Evolutionary conservation across 805 yeast genomes (phyloP), one percentile per base, ranked within the genome.

Genomic region (Teunomyces cretensis): DNA sequence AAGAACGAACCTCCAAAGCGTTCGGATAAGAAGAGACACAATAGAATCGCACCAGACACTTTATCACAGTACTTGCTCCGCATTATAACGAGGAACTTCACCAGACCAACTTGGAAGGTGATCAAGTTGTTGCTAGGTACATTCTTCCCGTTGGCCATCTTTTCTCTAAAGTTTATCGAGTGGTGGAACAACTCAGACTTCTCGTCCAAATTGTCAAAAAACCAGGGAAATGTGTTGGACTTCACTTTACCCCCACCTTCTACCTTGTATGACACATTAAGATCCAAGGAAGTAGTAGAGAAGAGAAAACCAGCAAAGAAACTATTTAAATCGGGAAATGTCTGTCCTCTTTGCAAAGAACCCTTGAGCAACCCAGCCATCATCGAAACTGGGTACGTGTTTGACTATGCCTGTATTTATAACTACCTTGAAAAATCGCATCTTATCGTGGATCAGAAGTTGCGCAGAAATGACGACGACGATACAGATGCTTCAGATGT

Each of bases 121-220:
- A 46, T 60, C 46, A 61, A 64, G 48, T 51, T 64, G 14, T 45
- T 67, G 52, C 44, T 77, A 52, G 75, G 80, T 41, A 67, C 86
- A 2, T 61, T 83, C 37, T 80, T 92, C 65, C 97, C 97, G 0
- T 75, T 85, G 0, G 88, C 95, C 2, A 84, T 91, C 42, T 90
- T 92, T 59, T 57, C 83, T 17, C 72, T 91, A 48, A 88, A 89
- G 65, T 88, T 91, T 54, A 72, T 89, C 30, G 97, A 91, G 62
- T 91, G 97, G 97, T 91, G 96, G 95, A 81, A 82, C 49, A 78
- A 86, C 19, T 81, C 90, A 12, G 88, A 86, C 48, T 78, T 88
- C 57, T 81, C 88, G 2, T 64, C 77, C 3, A 78, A 79, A 57
- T 57, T 85, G 47, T 74, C 79, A 17, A 78, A 76, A 45, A 75